phyloP scores from a whole-genome alignment of 78 protist species.

The Dictyostelium purpureum region DNA sequence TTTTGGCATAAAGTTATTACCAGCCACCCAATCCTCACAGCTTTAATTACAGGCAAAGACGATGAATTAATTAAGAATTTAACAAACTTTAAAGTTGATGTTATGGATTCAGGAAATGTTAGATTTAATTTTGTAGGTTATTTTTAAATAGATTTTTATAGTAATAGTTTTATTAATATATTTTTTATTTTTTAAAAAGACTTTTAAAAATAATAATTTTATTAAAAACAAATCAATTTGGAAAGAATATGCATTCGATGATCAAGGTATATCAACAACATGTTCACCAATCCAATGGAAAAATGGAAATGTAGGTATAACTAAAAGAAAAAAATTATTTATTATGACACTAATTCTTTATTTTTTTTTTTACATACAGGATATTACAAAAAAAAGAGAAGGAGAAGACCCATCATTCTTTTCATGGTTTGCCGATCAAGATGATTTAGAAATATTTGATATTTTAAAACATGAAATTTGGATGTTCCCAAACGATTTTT shows the following conservation, averaged over 20 bases:
- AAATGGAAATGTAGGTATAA: constrained; percentile 29
- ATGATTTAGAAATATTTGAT: constrained; percentile 18
- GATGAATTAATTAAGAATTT: not conserved
- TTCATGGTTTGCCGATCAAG: constrained; percentile 50
- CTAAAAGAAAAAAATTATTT: not conserved
- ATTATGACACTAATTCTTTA: not conserved
- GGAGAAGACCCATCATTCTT: constrained; percentile 33
- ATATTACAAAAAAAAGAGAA: constrained; percentile 18
- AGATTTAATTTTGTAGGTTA: constrained; percentile 18
- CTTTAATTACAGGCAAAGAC: constrained; percentile 30
- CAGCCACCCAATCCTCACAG: constrained; percentile 27
- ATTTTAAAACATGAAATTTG: constrained; percentile 42
- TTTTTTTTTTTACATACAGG: not conserved
- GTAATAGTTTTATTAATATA: not conserved
- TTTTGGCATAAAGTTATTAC: constrained; percentile 32
- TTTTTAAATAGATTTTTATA: not conserved
- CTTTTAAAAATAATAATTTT: not conserved
- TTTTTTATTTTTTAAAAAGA: not conserved
- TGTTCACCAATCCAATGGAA: constrained; percentile 27
- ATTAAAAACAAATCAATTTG: constrained; percentile 37
- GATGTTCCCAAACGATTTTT: constrained; percentile 9
- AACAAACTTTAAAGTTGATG: constrained; percentile 24
- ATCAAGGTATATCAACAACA: not conserved
- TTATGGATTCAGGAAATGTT: not conserved
- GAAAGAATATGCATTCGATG: constrained; percentile 21